A percentile compares a stretch with the other conserved stretches of the same genome.
These are phyloP conservation scores for Lentinula edodes DNA, from an alignment of 768 basidiomycete species.

Conservation along the genomic window DNA sequence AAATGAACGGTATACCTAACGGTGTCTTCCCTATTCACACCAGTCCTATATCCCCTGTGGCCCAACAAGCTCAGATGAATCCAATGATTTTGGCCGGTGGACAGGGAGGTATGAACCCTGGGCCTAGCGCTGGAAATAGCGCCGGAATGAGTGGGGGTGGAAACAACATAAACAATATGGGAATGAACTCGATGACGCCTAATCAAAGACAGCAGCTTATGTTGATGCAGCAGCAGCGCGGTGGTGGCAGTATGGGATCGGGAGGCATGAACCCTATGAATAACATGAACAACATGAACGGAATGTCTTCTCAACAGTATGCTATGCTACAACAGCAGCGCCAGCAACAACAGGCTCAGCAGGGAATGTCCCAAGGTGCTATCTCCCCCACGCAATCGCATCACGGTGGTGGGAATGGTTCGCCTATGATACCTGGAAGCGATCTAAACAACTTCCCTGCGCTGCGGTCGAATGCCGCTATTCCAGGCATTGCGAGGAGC, in stretches of 20 bases:
- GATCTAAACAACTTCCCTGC: conserved; percentile 38
- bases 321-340: conserved; percentile 27
- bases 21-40: conserved; percentile 4
- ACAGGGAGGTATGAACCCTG: conserved; percentile 14
- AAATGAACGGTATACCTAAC: conserved; percentile 7
- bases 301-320: conserved; percentile 30
- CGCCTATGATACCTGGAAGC: conserved; percentile 38
- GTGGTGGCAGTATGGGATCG: conserved; percentile 19
- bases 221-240: conserved; percentile 22
- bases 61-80: conserved; percentile 7
- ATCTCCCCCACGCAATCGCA: conserved; percentile 37
- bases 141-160: conserved; percentile 14
- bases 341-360: conserved; percentile 33
- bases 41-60: conserved; percentile 10
- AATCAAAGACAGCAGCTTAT: conserved; percentile 16
- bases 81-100: conserved; percentile 14
- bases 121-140: conserved; percentile 8
- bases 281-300: conserved; percentile 18
- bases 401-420: conserved; percentile 26
- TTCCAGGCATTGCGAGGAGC: conserved; percentile 73
- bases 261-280: conserved; percentile 13
- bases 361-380: conserved; percentile 8
- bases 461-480: conserved; percentile 52
- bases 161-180: conserved; percentile 19
- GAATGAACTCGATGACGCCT: conserved; percentile 19